Base-by-base conservation (phyloP, 2,329 filamentous ascomycete genomes). In the Tolypocladium tundrense region DNA sequence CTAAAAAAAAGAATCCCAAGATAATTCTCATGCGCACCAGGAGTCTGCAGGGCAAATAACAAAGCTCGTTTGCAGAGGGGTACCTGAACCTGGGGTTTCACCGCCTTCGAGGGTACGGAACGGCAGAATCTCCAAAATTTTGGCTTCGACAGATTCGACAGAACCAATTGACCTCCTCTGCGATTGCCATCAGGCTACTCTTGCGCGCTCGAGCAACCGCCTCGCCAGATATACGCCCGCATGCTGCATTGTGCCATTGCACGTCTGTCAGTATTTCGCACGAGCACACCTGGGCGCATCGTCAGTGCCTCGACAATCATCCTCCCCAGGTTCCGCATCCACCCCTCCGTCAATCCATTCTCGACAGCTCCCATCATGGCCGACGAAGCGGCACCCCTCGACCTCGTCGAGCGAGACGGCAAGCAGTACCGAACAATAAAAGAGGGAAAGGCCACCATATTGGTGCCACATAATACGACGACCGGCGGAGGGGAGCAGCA, bases 401-500 rank as follows among this genome's bases (percentile, higher is more conserved):
- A 68, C 37, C 65, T 63, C 11, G 65, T 70, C 43, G 67, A 68
- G 48, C 61, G 65, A 27, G 73, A 79, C 59, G 81, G 77, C 42
- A 75, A 79, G 64, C 73, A 77, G 37, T 84, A 79, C 63, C 76
- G 72, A 24, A 78, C 78, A 16, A 72, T 84, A 5, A 77, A 73
- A 60, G 82, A 85, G 62, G 82, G 82, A 0, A 77, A 79, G 53
- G 82, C 79, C n/a, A 77, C 76, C 39, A 84, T 85, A 51, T 69
- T 83, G 50, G 79, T 81, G 21, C 82, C 79, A 10, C 74, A 77
- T 52, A 72, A 73, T 8, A 70, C 73, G 27, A 72, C 78, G 58
- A 81, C 84, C 66, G 76, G 81, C 59, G 81, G 86, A 55, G 79
- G 84, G 64, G 79, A 85, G 43, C 82, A 86, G 64, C 88, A 93